Conservation (phyloP, 1,139 yeast genomes). For the Eremothecium cymbalariae region DNA sequence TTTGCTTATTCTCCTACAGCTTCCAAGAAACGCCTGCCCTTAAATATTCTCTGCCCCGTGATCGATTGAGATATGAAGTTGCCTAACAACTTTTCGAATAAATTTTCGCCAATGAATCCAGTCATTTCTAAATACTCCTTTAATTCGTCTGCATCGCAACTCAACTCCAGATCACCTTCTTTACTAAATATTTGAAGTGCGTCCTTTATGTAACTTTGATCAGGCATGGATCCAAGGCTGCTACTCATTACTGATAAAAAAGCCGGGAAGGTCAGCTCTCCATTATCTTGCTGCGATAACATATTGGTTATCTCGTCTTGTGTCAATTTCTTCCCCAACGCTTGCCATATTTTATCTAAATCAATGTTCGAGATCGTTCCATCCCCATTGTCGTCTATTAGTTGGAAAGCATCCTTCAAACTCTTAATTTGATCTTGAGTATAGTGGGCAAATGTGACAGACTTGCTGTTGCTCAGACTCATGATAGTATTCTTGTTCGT, state of each 20-base stretch:
- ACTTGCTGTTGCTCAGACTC: constrained; percentile 22
- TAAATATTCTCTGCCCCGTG: constrained; percentile 48
- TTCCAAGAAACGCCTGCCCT: constrained; percentile 54
- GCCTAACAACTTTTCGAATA: constrained; percentile 46
- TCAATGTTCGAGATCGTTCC: constrained; percentile 57
- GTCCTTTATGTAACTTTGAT: constrained; percentile 48
- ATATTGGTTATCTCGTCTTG: constrained; percentile 41
- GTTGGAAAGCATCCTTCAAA: constrained; percentile 44
- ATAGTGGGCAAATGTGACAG: constrained; percentile 27
- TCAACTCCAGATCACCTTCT: constrained; percentile 31
- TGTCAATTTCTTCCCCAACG: constrained; percentile 38
- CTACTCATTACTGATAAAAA: constrained; percentile 63
- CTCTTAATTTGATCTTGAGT: constrained; percentile 34
- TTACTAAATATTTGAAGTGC: constrained; percentile 58
- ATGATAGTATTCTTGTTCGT: not conserved
- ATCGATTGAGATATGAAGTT: constrained; percentile 50
- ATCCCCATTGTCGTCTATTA: constrained; percentile 82
- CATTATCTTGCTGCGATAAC: constrained; percentile 34
- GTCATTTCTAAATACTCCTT: constrained; percentile 46
- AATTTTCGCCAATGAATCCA: constrained; percentile 42
- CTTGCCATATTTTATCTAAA: constrained; percentile 48
- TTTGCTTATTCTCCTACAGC: constrained; percentile 36
- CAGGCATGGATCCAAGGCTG: constrained; percentile 51
- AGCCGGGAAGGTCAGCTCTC: constrained; percentile 52
- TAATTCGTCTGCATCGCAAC: constrained; percentile 43